These are phyloP conservation scores for Globisporangium canariense DNA, from an alignment of 352 stramenopile genomes.

Conservation along the genomic window DNA sequence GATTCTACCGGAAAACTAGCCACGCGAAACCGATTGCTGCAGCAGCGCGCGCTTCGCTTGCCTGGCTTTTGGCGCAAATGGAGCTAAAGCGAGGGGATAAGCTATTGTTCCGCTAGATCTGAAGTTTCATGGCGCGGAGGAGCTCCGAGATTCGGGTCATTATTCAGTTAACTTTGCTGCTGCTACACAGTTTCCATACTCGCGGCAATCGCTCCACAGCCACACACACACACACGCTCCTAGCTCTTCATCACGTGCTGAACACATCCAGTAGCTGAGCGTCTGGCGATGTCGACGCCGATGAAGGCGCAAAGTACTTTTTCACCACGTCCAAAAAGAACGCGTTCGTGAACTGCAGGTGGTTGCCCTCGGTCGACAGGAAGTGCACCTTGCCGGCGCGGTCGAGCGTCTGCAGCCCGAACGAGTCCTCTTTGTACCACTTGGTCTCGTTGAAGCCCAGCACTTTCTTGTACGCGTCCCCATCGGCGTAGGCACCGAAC, in stretches of 20 bases:
- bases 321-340: constrained; percentile 81
- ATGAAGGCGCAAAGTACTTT: constrained; percentile 61
- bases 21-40: constrained; percentile 1
- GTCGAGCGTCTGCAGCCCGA: constrained; percentile 88
- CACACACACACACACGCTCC: too few relatives aligned
- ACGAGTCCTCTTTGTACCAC: constrained; percentile 91
- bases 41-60: background rate
- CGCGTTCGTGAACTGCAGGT: constrained; percentile 85
- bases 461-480: constrained; percentile 55
- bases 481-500: constrained; percentile 86
- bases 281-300: background rate
- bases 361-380: constrained; percentile 86
- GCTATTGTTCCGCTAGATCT: background rate
- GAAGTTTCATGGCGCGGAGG: background rate
- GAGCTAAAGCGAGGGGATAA: background rate
- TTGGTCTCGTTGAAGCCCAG: constrained; percentile 90
- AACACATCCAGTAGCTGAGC: background rate
- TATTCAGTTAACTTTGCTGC: background rate
- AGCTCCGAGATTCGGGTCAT: background rate
- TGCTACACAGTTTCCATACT: background rate
- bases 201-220: background rate
- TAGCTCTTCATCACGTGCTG: background rate
- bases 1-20: constrained; percentile 2
- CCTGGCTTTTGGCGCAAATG: background rate
- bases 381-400: constrained; percentile 88